These are phyloP conservation scores for Malassezia pachydermatis DNA, from an alignment of 1,284 basidiomycete genomes.

Conservation along the genomic window DNA sequence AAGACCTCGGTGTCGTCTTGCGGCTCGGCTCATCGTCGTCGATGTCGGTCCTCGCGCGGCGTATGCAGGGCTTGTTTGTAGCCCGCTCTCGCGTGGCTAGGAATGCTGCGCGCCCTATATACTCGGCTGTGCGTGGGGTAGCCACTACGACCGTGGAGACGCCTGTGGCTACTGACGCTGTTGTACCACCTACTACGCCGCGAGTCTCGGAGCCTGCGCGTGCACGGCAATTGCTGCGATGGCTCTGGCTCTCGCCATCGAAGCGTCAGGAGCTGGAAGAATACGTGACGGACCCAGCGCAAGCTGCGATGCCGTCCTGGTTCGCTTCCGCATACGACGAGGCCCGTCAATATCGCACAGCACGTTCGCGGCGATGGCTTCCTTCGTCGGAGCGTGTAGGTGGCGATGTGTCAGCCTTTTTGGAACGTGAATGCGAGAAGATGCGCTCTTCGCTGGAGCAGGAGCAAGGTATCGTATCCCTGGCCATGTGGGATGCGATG, in stretches of 20 bases:
- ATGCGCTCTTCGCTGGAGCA: slow-evolving; percentile 9
- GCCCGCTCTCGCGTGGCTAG: not conserved
- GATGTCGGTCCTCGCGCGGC: slow-evolving; percentile 1
- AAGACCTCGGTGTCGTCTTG: not conserved
- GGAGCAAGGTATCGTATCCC: not conserved
- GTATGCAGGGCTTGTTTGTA: not conserved
- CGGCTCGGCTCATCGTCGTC: not conserved
- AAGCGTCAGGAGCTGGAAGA: slow-evolving; percentile 9
- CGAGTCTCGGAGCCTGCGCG: slow-evolving; percentile 1
- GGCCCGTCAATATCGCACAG: slow-evolving; percentile 16
- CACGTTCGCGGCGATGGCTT: slow-evolving; percentile 15
- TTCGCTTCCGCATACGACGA: not conserved
- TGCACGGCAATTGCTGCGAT: slow-evolving; percentile 17
- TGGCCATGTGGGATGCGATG: slow-evolving; percentile 19
- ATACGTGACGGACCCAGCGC: not conserved
- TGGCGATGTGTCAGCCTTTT: slow-evolving; percentile 13
- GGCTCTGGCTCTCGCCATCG: slow-evolving; percentile 7
- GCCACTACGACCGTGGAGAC: not conserved
- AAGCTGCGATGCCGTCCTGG: slow-evolving; percentile 5
- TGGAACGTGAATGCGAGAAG: slow-evolving; percentile 14
- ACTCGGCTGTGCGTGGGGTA: not conserved
- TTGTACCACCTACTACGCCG: not conserved
- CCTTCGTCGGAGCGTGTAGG: slow-evolving; percentile 8
- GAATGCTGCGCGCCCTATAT: not conserved
- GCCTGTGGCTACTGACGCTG: not conserved